Base-by-base conservation (phyloP, 2,329 filamentous ascomycete species). In the Penicillium sp. region DNA sequence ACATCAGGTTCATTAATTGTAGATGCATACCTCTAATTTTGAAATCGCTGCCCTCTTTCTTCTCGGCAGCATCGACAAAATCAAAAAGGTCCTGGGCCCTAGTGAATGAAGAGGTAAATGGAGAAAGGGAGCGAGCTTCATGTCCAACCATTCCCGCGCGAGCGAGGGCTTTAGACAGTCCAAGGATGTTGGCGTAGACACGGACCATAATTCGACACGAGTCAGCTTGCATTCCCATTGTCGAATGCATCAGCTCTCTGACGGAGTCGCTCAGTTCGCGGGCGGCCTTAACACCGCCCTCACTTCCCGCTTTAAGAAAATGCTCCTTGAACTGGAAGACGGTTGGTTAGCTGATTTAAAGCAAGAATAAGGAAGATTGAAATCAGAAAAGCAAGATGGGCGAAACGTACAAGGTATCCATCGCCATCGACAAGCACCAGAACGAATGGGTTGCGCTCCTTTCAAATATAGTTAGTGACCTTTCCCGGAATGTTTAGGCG, bases 351-450 rank as follows among this genome's bases (percentile, higher is more conserved):
- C n/a, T 44, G 3, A 10, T 29, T 24, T 27, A 1, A 7, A 16
- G 5, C 26, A 24, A 29, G 1, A 37, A 24, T 7, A 16, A 14
- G 21, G 27, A 45, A 31, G n/a, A 27, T 6, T 4, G 1, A 11
- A 37, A 45, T 14, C 13, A 1, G 19, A 0, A 14, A 27, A 19
- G 26, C 1, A 1, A 2, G 11, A 31, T 31, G 3, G 29, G 3
- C 6, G 7, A 48, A 41, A 50, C 67, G 56, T 44, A 74, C 66
- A 22, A 80, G 65, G 63, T 86, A 87, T 48, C 82, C 83, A 69
- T 88, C 84, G 21, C 84, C 86, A 55, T 88, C 85, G 13, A 88
- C 73, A 0, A 88, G 73, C 7, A 88, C 80, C 2, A 88, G 75
- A 1, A 84, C 83, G 62, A 87, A 88, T 0, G 84, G 80, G 58